phyloP scores from a whole-genome alignment of 768 basidiomycete genomes.

The Lentinula raphanica region DNA sequence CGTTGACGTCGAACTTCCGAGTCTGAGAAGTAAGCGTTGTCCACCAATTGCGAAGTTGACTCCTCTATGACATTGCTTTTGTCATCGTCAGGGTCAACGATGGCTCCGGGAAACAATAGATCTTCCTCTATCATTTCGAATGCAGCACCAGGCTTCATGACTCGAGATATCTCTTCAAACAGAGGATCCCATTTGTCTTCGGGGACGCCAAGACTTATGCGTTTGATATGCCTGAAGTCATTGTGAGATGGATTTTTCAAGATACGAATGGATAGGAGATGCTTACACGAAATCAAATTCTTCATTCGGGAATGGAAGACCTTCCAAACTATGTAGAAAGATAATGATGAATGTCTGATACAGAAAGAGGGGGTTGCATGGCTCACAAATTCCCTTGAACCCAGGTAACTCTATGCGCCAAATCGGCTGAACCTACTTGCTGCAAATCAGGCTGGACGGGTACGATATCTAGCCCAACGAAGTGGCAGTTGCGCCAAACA shows the following conservation, averaged over 20 bases:
- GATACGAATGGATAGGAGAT: not conserved
- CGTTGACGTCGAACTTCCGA: not conserved
- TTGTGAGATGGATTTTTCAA: not conserved
- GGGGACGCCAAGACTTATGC: constrained; percentile 69
- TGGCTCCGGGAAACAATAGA: constrained; percentile 57
- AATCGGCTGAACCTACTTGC: constrained; percentile 49
- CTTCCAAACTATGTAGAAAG: constrained; percentile 51
- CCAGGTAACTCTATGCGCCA: constrained; percentile 64
- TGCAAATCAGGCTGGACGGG: constrained; percentile 67
- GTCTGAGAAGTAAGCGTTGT: not conserved
- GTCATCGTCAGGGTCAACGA: constrained; percentile 26
- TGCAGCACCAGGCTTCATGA: constrained; percentile 71
- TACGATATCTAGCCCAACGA: constrained; percentile 69
- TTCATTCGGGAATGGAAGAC: constrained; percentile 62
- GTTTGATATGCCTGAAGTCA: constrained; percentile 52
- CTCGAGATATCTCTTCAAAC: constrained; percentile 63
- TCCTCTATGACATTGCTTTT: constrained; percentile 2
- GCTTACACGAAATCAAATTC: constrained; percentile 78
- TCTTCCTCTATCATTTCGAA: constrained; percentile 78
- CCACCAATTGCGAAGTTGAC: not conserved
- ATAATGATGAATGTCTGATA: constrained; percentile 2
- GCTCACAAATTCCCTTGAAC: constrained; percentile 69
- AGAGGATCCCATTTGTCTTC: constrained; percentile 74
- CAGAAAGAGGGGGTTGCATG: not conserved
- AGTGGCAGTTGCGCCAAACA: constrained; percentile 58